Evolutionary conservation across 495 filamentous ascomycete species (phyloP).

Genomic region (Neurospora tetrasperma): DNA sequence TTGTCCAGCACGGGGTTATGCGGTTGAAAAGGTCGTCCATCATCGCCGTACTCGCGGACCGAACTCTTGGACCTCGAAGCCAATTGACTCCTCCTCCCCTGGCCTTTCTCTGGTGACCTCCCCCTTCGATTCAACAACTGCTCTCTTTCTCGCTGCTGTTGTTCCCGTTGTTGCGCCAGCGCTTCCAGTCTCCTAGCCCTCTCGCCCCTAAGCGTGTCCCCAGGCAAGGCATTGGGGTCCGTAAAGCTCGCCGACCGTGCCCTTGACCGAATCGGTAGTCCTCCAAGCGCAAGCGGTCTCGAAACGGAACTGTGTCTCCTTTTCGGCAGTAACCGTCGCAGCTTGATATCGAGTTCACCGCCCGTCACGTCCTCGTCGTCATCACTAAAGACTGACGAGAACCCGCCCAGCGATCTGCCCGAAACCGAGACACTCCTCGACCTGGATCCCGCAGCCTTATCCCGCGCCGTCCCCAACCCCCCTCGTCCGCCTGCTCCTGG

Average conservation of each 20-base stretch:
- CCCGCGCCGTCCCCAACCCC: background rate
- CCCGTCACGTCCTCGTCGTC: background rate
- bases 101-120: background rate
- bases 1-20: conserved; percentile 6
- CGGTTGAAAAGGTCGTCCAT: conserved; percentile 3
- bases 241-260: background rate
- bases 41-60: background rate
- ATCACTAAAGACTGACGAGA: background rate
- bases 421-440: background rate
- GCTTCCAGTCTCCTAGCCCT: background rate
- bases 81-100: background rate
- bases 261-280: background rate
- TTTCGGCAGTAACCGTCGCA: background rate
- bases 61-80: background rate
- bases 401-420: background rate
- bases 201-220: background rate
- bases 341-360: background rate
- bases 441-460: background rate
- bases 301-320: background rate
- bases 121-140: background rate
- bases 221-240: background rate
- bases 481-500: background rate
- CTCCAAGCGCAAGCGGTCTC: background rate
- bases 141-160: background rate
- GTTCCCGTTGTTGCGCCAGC: background rate